Evolutionary conservation across 2,329 filamentous ascomycete species (phyloP).

Genomic region (Ophiostoma tasmaniense): DNA sequence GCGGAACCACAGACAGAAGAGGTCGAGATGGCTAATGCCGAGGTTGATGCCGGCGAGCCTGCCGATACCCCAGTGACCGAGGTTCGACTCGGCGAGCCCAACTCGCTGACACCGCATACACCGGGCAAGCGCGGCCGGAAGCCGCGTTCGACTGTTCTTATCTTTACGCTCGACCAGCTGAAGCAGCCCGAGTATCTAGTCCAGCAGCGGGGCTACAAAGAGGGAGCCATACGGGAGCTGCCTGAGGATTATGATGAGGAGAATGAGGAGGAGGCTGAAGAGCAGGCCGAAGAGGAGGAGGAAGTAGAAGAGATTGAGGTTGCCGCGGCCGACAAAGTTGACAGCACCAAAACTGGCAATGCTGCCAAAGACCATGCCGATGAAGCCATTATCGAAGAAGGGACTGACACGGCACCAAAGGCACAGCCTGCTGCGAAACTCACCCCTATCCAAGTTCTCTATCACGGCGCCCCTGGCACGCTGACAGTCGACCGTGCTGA

Average conservation of each 20-base stretch:
- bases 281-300: background rate
- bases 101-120: conserved; percentile 24
- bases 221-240: background rate
- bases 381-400: background rate
- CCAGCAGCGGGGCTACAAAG: conserved; percentile 9
- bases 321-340: background rate
- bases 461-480: conserved; percentile 21
- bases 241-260: background rate
- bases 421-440: background rate
- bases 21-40: background rate
- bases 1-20: background rate
- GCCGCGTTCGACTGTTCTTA: conserved; percentile 27
- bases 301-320: background rate
- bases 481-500: conserved; percentile 18
- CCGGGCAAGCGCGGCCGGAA: conserved; percentile 26
- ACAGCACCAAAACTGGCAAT: background rate
- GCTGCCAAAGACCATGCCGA: background rate
- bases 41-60: background rate
- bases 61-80: background rate
- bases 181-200: conserved; percentile 19
- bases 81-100: conserved; percentile 24
- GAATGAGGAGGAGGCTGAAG: background rate
- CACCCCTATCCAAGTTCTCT: conserved; percentile 8
- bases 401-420: too few relatives aligned
- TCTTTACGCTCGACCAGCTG: conserved; percentile 26